Evolutionary conservation across 768 basidiomycete species (phyloP), one percentile per base, ranked within the genome.

Genomic region (Mrakia frigida): DNA sequence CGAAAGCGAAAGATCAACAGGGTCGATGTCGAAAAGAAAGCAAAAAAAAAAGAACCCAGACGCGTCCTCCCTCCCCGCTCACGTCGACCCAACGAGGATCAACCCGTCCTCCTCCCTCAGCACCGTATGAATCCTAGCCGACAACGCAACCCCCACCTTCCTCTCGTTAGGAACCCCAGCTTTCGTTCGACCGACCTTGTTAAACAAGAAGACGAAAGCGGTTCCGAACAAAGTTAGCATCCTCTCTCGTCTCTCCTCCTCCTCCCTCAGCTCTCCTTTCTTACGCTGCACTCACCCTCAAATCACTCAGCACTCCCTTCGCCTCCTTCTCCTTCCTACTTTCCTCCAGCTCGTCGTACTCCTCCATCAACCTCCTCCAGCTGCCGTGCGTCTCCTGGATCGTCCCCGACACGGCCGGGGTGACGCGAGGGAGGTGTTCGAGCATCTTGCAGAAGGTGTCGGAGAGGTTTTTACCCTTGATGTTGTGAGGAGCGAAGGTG

Each of bases 381-480:
- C 78, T 80, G 4, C 78, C 68, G 65, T 80, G 81, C 52, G 80
- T 79, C 4, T 79, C 77, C 0, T 78, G 79, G 39, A 84, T 82
- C 3, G 82, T 82, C 28, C 67, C 72, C 14, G 82, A 80, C 3
- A 81, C 82, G 46, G 77, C 79, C 9, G 79, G 79, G 2, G 83
- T 84, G 46, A 84, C 81, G 0, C 81, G 80, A 50, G 80, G 80
- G 16, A 84, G 80, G 68, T 82, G 81, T 76, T 82, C 80, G 13
- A 84, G 79, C 82, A 83, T 83, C 43, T 83, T 78, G 74, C 82
- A 79, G 73, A 82, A 80, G 0, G 80, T 79, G 39, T 82, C 80
- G 6, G 65, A 73, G 0, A 79, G 80, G 0, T 75, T 74, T 21
- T 77, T 39, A 28, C 76, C 79, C 68, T 83, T 83, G 21, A 74